Base-by-base conservation (phyloP, 2,329 filamentous ascomycete species). In the Ascochyta rabiei region DNA sequence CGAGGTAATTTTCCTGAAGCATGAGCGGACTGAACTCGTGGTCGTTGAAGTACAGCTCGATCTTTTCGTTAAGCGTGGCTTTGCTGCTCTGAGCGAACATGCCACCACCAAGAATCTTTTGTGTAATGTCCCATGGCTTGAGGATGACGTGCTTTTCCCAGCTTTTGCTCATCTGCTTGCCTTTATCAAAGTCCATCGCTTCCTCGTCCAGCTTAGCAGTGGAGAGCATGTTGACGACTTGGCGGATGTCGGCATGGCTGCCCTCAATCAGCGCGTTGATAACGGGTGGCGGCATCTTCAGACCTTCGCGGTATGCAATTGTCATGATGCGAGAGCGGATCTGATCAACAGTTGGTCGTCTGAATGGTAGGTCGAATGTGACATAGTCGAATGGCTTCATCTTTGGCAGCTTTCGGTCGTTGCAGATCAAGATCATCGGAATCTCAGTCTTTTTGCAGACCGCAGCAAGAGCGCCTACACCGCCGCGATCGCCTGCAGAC, bases 21-120 rank as follows among this genome's bases (percentile, higher is more conserved):
- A 99, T 98, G 48, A 99, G 81, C 70, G 88, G 95, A 69, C 92
- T 97, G 77, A 98, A 96, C 68, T 99, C 95, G 70, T 99, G 95
- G 68, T 99, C 95, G 74, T 99, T 98, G 81, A 99, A 99, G 75
- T 99, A 99, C 1, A 99, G 85, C 76, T 99, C 93, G 59, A 96
- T 95, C 81, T 99, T 99, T 75, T 99, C 93, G 72, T 98, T 98
- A 31, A 99, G 80, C 0, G 91, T 96, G 3, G 90, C 81, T 63
- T 91, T 96, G 76, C 91, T 96, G 44, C 87, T 86, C 4, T 87
- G 84, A 21, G 90, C 84, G 76, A 98, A 99, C 76, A 97, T 86
- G 33, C 91, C 91, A 4, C 91, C 88, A 23, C 86, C 91, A 6
- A 99, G 84, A 72, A 99, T 91, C 78, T 97, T 97, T 71, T 89